phyloP scores from a whole-genome alignment of 768 basidiomycete species.

The Tephrocybe sp. region DNA sequence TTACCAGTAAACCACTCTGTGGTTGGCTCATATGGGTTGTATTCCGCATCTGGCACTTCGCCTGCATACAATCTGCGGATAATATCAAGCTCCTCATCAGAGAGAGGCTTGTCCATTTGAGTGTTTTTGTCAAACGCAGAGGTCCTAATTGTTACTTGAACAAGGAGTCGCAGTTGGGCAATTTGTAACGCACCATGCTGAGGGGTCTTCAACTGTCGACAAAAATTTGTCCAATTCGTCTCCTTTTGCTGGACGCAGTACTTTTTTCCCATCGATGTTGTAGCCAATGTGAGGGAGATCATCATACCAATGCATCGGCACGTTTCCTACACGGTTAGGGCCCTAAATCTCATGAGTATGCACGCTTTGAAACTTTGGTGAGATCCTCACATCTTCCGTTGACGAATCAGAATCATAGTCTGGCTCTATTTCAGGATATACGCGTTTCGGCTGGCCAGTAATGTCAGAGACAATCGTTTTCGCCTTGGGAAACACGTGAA shows the following conservation, averaged over 20 bases:
- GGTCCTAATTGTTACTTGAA: slow-evolving; percentile 53
- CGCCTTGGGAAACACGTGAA: slow-evolving; percentile 61
- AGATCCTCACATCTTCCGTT: slow-evolving; percentile 77
- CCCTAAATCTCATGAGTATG: slow-evolving; percentile 47
- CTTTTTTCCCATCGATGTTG: slow-evolving; percentile 90
- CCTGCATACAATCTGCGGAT: slow-evolving; percentile 87
- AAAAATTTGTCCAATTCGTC: slow-evolving; percentile 98
- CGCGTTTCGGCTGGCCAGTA: slow-evolving; percentile 80
- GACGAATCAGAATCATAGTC: slow-evolving; percentile 91
- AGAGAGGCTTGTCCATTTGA: slow-evolving; percentile 84
- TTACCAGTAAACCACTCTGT: slow-evolving; percentile 97
- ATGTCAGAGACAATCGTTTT: slow-evolving; percentile 75
- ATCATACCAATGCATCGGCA: slow-evolving; percentile 99
- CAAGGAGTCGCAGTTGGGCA: not conserved
- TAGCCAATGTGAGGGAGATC: slow-evolving; percentile 99
- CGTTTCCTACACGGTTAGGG: slow-evolving; percentile 92
- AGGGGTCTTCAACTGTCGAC: slow-evolving; percentile 88
- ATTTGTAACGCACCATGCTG: slow-evolving; percentile 67
- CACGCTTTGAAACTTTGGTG: slow-evolving; percentile 5
- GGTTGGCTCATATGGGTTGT: slow-evolving; percentile 92
- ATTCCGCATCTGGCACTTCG: slow-evolving; percentile 88
- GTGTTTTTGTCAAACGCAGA: slow-evolving; percentile 88
- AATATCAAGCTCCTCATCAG: slow-evolving; percentile 90
- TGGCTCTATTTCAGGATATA: slow-evolving; percentile 88
- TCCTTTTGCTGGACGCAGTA: slow-evolving; percentile 90